These are phyloP conservation scores for Citrullus mucosospermus DNA, from an alignment of 306 rosid species.

Conservation along the genomic window DNA sequence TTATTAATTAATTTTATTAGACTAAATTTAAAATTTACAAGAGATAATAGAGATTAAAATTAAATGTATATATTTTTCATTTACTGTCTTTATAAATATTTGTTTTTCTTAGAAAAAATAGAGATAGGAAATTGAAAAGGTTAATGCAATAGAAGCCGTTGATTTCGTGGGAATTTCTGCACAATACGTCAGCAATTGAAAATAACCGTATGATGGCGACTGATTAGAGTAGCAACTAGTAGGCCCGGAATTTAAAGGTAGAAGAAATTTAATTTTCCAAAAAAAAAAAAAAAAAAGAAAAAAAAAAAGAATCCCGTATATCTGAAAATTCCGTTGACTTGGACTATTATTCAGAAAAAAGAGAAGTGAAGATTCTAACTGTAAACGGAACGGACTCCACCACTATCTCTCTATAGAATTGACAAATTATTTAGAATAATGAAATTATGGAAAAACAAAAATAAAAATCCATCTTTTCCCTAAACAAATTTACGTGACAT, in stretches of 20 bases:
- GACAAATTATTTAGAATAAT: too few relatives aligned
- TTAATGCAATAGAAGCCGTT: not conserved
- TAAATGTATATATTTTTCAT: not conserved
- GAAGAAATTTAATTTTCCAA: not conserved
- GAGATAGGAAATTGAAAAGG: not conserved
- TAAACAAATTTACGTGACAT: too few relatives aligned
- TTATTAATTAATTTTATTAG: too few relatives aligned
- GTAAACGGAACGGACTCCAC: conserved; percentile 8
- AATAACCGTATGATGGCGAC: not conserved
- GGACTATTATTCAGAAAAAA: not conserved
- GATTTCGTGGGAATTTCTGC: not conserved
- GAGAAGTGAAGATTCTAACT: not conserved
- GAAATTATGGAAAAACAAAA: too few relatives aligned
- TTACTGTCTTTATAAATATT: not conserved
- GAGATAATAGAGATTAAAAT: too few relatives aligned
- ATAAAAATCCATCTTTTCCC: too few relatives aligned
- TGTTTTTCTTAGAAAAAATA: not conserved
- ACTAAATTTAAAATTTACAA: too few relatives aligned
- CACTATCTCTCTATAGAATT: not conserved
- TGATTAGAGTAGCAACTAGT: not conserved
- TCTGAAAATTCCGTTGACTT: not conserved
- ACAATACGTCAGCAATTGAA: not conserved
- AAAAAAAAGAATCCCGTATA: not conserved
- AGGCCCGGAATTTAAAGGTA: not conserved
- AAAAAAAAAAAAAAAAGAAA: not conserved